Conservation (phyloP, 2,329 filamentous ascomycete genomes). For the Arthrobotrys sinensis region DNA sequence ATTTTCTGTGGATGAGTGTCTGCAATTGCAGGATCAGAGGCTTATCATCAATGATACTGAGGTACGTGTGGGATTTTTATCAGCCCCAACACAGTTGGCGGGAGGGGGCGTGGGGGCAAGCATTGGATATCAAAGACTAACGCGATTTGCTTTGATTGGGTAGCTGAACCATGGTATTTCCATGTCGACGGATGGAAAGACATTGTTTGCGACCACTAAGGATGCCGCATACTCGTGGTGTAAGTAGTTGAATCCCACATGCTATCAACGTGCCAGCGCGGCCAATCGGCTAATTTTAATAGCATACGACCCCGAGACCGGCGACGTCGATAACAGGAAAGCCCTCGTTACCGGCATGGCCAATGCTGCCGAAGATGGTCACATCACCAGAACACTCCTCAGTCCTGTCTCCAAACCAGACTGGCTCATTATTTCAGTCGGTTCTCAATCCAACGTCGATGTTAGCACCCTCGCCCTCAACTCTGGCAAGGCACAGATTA, state of each 20-base stretch:
- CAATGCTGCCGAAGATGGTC: constrained; percentile 74
- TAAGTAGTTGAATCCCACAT: constrained; percentile 22
- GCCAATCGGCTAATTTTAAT: constrained; percentile 6
- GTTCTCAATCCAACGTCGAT: constrained; percentile 77
- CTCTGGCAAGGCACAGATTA: constrained; percentile 77
- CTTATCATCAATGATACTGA: constrained; percentile 58
- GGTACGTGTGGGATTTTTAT: constrained; percentile 35
- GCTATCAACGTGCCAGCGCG: neutral
- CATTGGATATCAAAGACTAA: neutral
- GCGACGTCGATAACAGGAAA: constrained; percentile 45
- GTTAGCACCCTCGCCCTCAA: constrained; percentile 70
- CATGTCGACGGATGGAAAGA: constrained; percentile 52
- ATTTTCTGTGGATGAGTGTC: constrained; percentile 49
- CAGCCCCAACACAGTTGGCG: constrained; percentile 39
- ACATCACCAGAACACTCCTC: constrained; percentile 78
- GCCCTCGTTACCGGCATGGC: constrained; percentile 55
- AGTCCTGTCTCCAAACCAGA: constrained; percentile 72
- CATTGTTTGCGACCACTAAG: constrained; percentile 53
- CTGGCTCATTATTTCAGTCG: constrained; percentile 77
- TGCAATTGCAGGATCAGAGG: constrained; percentile 52
- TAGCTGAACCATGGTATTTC: constrained; percentile 60
- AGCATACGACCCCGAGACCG: constrained; percentile 53
- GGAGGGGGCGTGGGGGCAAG: neutral
- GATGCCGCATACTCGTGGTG: constrained; percentile 56
- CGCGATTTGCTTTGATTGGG: constrained; percentile 3